Conservation (phyloP, 2,329 filamentous ascomycete species). For the Fusarium anthophilum region DNA sequence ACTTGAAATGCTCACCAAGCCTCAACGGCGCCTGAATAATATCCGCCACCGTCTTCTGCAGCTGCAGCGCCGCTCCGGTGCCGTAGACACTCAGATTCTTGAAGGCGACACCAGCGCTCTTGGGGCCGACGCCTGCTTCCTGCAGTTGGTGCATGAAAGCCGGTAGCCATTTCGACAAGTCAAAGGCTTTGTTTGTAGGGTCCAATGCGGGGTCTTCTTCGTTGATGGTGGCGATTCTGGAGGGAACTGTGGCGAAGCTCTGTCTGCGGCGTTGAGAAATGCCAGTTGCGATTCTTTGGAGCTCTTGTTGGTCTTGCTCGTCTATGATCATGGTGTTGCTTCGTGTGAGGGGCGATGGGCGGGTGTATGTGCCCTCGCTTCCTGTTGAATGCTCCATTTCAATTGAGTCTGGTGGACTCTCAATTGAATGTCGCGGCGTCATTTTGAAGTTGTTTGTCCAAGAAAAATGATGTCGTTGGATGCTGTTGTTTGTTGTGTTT, state of each 20-base stretch:
- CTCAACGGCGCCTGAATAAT: not conserved
- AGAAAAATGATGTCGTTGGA: not conserved
- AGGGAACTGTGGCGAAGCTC: not conserved
- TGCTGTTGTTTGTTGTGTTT: not conserved
- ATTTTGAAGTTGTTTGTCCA: not conserved
- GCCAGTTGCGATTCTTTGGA: conserved; percentile 15
- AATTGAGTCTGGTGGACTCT: not conserved
- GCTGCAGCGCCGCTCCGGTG: conserved; percentile 48
- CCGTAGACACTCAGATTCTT: conserved; percentile 55
- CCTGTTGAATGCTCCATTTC: not conserved
- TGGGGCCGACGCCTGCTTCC: not conserved
- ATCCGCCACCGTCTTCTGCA: conserved; percentile 50
- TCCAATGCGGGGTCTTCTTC: conserved; percentile 6
- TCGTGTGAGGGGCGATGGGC: not conserved
- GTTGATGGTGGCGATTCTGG: not conserved
- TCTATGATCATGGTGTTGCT: conserved; percentile 15
- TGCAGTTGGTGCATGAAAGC: conserved; percentile 6
- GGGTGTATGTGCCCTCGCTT: not conserved
- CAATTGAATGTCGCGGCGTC: not conserved
- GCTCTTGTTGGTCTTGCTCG: conserved; percentile 12
- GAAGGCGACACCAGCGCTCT: conserved; percentile 50
- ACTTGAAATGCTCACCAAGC: not conserved
- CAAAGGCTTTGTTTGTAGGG: conserved; percentile 13
- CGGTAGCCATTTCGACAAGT: conserved; percentile 21
- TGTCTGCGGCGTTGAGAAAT: conserved; percentile 11